Conservation (phyloP, 2,329 filamentous ascomycete species). For the Pestalotiopsis sp. region DNA sequence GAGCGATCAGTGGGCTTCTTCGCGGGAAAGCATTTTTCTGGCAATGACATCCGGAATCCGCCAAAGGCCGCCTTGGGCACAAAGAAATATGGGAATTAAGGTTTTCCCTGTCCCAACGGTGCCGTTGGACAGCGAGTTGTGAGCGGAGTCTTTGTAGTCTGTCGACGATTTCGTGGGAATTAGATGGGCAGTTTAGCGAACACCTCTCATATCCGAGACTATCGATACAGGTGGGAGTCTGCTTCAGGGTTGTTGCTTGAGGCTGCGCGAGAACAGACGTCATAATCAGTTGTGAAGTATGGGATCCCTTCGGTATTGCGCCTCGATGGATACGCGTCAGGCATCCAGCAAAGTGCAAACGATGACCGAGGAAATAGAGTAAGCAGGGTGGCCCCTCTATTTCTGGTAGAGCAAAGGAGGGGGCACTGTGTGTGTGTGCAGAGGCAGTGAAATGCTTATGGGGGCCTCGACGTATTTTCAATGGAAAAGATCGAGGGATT, state of each 20-base stretch:
- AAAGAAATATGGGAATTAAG: background rate
- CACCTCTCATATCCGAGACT: background rate
- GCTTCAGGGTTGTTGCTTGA: conserved; percentile 4
- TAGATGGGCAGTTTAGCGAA: background rate
- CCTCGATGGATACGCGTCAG: conserved; percentile 10
- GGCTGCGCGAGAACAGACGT: background rate
- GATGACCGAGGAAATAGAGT: background rate
- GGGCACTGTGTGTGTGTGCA: background rate
- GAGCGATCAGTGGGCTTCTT: background rate
- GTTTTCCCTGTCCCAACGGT: background rate
- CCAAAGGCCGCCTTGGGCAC: background rate
- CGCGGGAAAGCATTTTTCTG: background rate
- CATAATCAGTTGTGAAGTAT: background rate
- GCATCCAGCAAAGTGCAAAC: background rate
- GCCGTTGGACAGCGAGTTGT: background rate
- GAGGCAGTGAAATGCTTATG: background rate
- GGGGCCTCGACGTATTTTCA: background rate
- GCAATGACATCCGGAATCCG: background rate
- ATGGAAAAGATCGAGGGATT: background rate
- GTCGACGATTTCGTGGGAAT: background rate
- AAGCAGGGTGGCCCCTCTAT: background rate
- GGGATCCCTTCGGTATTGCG: background rate
- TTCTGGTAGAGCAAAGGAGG: background rate
- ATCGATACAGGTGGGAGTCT: background rate
- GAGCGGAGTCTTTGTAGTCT: background rate